Conservation (phyloP, 2,329 filamentous ascomycete species). For the Cladosporium austrohemisphaericum region DNA sequence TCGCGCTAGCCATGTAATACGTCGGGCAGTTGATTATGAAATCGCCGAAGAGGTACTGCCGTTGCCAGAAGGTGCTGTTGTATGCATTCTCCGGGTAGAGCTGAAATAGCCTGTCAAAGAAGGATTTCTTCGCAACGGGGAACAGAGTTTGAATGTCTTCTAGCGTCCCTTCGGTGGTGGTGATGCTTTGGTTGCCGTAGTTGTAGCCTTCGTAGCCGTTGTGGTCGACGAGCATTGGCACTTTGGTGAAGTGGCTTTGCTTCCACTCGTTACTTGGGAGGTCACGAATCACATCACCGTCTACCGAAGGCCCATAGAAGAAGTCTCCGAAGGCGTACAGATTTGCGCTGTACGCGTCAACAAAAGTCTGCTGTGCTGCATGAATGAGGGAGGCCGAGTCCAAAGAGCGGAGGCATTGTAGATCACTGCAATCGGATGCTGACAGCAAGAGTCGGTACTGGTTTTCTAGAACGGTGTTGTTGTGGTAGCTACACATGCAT, state of each 20-base stretch:
- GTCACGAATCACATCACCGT: slow-evolving; percentile 38
- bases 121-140: slow-evolving; percentile 33
- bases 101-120: slow-evolving; percentile 40
- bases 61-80: slow-evolving; percentile 38
- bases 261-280: slow-evolving; percentile 34
- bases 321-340: slow-evolving; percentile 37
- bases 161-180: slow-evolving; percentile 27
- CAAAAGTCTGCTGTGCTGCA: slow-evolving; percentile 23
- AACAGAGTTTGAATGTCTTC: slow-evolving; percentile 32
- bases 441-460: slow-evolving; percentile 25
- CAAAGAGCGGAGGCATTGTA: slow-evolving; percentile 26
- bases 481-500: slow-evolving; percentile 18
- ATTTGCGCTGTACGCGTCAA: slow-evolving; percentile 11
- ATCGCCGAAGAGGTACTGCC: slow-evolving; percentile 40
- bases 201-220: slow-evolving; percentile 39
- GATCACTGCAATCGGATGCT: slow-evolving; percentile 30
- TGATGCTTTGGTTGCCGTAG: slow-evolving; percentile 34
- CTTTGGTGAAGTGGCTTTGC: slow-evolving; percentile 33
- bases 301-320: slow-evolving; percentile 40
- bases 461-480: slow-evolving; percentile 16
- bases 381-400: slow-evolving; percentile 16
- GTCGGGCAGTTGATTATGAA: slow-evolving; percentile 40
- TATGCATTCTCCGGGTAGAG: slow-evolving; percentile 34
- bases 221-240: slow-evolving; percentile 35
- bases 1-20: slow-evolving; percentile 39